Evolutionary conservation across 495 filamentous ascomycete genomes (phyloP), one percentile per base, ranked within the genome.

Genomic region (Podospora appendiculata): DNA sequence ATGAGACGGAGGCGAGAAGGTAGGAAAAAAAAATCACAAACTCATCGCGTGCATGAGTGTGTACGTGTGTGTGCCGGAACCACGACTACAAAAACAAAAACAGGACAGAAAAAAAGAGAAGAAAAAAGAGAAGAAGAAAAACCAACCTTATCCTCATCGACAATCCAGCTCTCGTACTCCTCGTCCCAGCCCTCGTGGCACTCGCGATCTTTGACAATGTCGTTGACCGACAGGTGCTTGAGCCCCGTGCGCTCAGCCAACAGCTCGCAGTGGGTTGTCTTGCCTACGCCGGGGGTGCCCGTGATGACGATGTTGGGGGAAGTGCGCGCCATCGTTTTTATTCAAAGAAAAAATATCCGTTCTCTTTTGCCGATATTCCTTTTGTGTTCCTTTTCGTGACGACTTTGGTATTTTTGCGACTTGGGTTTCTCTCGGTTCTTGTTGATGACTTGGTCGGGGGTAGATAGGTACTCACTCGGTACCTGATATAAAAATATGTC

Each of bases 281-380:
- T 98, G 64, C 93, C 93, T 19, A 92, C 88, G 47, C 93, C 94
- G 6, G 93, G 93, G 33, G 93, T 97, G 58, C 93, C 93, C 47
- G 93, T 96, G 56, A 98, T 77, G 51, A 98, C 86, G 62, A 97
- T 88, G 67, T 97, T 98, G 32, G 93, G 93, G 51, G 76, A 70
- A 12, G 70, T 77, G 58, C 88, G 81, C 18, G 58, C 10, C 71
- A 70, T 70, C 35, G 55, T 58, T 62, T 67, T 68, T 55, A 59
- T 76, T 38, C 34, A 36, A 11, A 36, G 34, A 36, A 6, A 36
- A 36, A 36, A 36, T 36, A 36, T 36, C 34, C 11, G 11, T 36
- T 38, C 10, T 38, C 13, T 38, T 8, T 38, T 38, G n/a, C n/a
- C n/a, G n/a, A n/a, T n/a, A 25, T 25, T 25, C 5, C 25, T 25